phyloP scores from a whole-genome alignment of 257 asterid genomes.

The Nicotiana knightiana region DNA sequence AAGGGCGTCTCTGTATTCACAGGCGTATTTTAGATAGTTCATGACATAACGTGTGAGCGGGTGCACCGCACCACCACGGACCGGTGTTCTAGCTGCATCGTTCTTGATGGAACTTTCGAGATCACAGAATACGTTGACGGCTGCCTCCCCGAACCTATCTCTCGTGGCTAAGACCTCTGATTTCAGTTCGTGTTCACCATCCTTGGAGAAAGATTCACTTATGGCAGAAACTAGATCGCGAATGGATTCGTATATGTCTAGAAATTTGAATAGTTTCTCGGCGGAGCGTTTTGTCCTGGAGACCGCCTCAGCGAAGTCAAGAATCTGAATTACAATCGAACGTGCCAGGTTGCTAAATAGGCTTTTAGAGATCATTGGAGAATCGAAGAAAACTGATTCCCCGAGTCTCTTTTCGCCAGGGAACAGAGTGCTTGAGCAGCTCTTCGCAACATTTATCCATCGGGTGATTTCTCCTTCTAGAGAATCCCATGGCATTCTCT shows the following conservation, averaged over 20 bases:
- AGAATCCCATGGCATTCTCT: constrained; percentile 57
- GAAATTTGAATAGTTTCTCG: constrained; percentile 73
- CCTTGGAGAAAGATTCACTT: constrained; percentile 30
- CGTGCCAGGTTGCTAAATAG: constrained; percentile 49
- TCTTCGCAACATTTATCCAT: constrained; percentile 54
- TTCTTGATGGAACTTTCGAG: constrained; percentile 60
- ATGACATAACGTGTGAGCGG: constrained; percentile 85
- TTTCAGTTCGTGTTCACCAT: constrained; percentile 27
- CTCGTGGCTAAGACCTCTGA: constrained; percentile 39
- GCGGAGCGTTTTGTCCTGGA: constrained; percentile 63
- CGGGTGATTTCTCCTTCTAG: constrained; percentile 59
- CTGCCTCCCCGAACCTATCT: constrained; percentile 58
- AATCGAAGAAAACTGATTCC: constrained; percentile 39
- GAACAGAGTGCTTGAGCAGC: constrained; percentile 38
- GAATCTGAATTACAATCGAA: constrained; percentile 56
- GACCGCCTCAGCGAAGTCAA: constrained; percentile 72
- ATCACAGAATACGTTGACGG: constrained; percentile 51
- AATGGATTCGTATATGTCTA: constrained; percentile 66
- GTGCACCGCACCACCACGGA: constrained; percentile 94
- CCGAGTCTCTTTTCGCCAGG: constrained; percentile 57
- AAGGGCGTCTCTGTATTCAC: constrained; percentile 58
- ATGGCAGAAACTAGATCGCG: constrained; percentile 37
- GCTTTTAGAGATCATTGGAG: constrained; percentile 27
- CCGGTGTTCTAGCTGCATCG: constrained; percentile 48
- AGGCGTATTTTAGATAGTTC: constrained; percentile 62